Base-by-base conservation (phyloP, 140 eudicot species). In the Erigeron philadelphicus region DNA sequence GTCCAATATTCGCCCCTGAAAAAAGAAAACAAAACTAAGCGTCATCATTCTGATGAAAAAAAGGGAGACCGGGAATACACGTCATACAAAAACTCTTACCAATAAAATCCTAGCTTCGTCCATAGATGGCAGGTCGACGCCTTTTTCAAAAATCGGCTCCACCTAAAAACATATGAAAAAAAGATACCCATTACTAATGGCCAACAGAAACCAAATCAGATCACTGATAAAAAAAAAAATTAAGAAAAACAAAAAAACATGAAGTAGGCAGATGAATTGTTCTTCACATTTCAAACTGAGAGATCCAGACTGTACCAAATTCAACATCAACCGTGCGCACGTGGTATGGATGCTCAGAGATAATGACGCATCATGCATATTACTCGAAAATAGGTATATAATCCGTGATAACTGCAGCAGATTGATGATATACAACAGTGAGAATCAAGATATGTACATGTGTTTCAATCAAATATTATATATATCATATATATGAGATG, bases 321-420 rank as follows among this genome's bases (percentile, higher is more conserved):
- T 93, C 72, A 93, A 78, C 98, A 93, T 93, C 64, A 93, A 76
- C 55, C 98, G 96, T 42, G 98, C 98, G 45, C 98, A 89, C 21
- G 98, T 93, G 70, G 98, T 93, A 72, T 93, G 98, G 70, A 93
- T 93, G 81, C 98, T 89, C 77, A 88, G 95, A 40, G 98, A 86
- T 82, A 93, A 76, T 9, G 98, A 86, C 53, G 98, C 98, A 50
- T 93, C 98, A 72, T 92, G 98, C 98, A 93, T 93, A 79, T 93
- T 93, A 85, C 96, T 93, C 7, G 98, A 93, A 84, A 93, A 93
- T 63, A 93, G 79, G 87, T 93, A 93, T 74, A 93, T 93, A 56
- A 93, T 93, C 68, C 95, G 79, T 56, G 96, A 93, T 70, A 93
- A 53, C 98, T 93, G 95, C 96, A 82, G 57, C 70, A 81, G 53